phyloP scores from a whole-genome alignment of 2,329 filamentous ascomycete species.

The Gliomastix tumulicola region DNA sequence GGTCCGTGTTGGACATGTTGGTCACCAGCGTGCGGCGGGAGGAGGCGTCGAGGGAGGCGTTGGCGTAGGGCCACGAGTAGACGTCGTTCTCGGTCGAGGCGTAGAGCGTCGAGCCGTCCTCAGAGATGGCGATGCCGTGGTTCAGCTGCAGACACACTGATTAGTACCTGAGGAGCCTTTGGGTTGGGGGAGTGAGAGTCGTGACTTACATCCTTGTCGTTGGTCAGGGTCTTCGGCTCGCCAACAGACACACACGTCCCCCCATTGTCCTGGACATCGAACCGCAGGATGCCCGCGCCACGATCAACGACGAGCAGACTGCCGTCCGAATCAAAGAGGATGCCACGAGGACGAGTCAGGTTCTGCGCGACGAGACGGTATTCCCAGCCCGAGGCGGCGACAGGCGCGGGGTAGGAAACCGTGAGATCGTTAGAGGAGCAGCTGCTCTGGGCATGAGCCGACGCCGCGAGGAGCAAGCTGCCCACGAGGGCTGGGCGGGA shows the following conservation, averaged over 20 bases:
- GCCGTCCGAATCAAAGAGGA: slow-evolving; percentile 37
- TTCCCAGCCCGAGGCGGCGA: slow-evolving; percentile 33
- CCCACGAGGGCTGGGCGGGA: too few relatives aligned
- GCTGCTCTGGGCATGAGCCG: slow-evolving; percentile 1
- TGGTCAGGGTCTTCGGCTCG: slow-evolving; percentile 25
- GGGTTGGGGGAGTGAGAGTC: too few relatives aligned
- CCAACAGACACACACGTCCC: slow-evolving; percentile 31
- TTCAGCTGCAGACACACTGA: slow-evolving; percentile 34
- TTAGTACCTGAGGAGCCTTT: too few relatives aligned
- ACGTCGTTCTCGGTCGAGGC: slow-evolving; percentile 53
- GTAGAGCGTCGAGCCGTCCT: slow-evolving; percentile 45
- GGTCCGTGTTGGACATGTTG: slow-evolving; percentile 56
- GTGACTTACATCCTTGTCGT: slow-evolving; percentile 22
- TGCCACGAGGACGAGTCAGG: slow-evolving; percentile 32
- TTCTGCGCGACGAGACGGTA: slow-evolving; percentile 33
- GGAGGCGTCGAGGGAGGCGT: slow-evolving; percentile 30
- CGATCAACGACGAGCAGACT: slow-evolving; percentile 37
- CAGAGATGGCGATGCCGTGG: slow-evolving; percentile 47
- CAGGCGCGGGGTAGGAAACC: slow-evolving; percentile 25
- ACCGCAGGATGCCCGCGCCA: slow-evolving; percentile 30
- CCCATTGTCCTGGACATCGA: slow-evolving; percentile 32
- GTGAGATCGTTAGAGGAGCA: slow-evolving; percentile 25
- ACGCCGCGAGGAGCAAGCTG: slow-evolving; percentile 1
- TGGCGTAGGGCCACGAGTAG: slow-evolving; percentile 59
- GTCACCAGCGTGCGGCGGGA: slow-evolving; percentile 45